These are phyloP conservation scores for Eremothecium gossypii DNA, from an alignment of 1,139 yeast species.

Conservation along the genomic window DNA sequence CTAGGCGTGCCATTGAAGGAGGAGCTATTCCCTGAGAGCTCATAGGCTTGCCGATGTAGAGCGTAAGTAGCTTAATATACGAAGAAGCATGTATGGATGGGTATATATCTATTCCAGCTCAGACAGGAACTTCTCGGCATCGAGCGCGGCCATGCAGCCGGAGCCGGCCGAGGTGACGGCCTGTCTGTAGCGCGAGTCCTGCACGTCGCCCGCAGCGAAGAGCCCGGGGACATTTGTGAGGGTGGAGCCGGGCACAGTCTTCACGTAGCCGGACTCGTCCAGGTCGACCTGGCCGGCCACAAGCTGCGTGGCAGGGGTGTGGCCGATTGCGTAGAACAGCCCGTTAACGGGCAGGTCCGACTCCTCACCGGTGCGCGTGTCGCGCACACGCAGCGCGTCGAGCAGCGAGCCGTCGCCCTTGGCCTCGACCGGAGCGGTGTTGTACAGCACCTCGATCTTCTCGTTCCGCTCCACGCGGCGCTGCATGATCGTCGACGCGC, in stretches of 20 bases:
- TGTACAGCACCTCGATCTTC: conserved; percentile 82
- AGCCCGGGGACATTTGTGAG: conserved; percentile 84
- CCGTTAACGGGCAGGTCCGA: conserved; percentile 76
- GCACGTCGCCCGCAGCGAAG: conserved; percentile 99
- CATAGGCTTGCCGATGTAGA: conserved; percentile 9
- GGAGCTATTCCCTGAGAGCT: conserved; percentile 54
- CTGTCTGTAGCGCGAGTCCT: conserved; percentile 93
- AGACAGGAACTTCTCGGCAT: conserved; percentile 75
- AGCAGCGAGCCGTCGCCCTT: conserved; percentile 85
- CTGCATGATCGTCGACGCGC: conserved; percentile 96
- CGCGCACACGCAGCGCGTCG: conserved; percentile 49
- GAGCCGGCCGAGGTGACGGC: conserved; percentile 99
- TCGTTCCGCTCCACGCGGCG: conserved; percentile 77
- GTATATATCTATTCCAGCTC: conserved; percentile 43
- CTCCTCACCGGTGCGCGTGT: conserved; percentile 62
- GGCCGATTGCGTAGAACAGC: conserved; percentile 96
- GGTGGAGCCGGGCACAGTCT: conserved; percentile 83
- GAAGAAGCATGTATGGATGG: too few species aligned
- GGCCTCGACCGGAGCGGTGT: conserved; percentile 80
- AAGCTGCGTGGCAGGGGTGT: conserved; percentile 84
- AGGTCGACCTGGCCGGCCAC: conserved; percentile 71
- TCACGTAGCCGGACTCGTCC: conserved; percentile 80
- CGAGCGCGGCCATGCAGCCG: conserved; percentile 99
- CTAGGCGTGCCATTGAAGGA: conserved; percentile 92
- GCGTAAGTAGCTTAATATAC: too few species aligned